Evolutionary conservation across 805 yeast genomes (phyloP).

Genomic region (Ascoidea rubescens): DNA sequence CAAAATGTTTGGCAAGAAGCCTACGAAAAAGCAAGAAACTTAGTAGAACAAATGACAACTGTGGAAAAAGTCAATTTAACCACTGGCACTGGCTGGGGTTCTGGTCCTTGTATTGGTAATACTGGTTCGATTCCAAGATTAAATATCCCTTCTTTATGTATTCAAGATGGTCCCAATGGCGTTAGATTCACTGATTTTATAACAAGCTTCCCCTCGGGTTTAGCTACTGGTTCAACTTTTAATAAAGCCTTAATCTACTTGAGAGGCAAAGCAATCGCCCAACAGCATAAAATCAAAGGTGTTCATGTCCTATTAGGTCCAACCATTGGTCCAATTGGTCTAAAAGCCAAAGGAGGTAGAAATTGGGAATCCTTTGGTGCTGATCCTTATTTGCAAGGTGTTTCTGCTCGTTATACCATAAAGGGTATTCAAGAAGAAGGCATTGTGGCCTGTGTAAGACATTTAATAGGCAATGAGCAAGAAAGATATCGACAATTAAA

Average conservation of each 20-base stretch:
- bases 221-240: slow-evolving; percentile 46
- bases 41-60: slow-evolving; percentile 42
- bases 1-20: slow-evolving; percentile 44
- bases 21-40: slow-evolving; percentile 36
- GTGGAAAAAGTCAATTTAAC: slow-evolving; percentile 49
- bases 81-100: slow-evolving; percentile 51
- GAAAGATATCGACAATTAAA: slow-evolving; percentile 42
- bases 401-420: slow-evolving; percentile 35
- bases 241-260: slow-evolving; percentile 35
- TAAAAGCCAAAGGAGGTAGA: slow-evolving; percentile 49
- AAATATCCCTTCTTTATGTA: slow-evolving; percentile 38
- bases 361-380: slow-evolving; percentile 53
- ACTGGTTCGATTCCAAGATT: slow-evolving; percentile 44
- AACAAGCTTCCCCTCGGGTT: slow-evolving; percentile 43
- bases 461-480: slow-evolving; percentile 48
- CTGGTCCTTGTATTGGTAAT: slow-evolving; percentile 49
- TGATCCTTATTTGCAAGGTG: slow-evolving; percentile 48
- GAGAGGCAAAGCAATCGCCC: slow-evolving; percentile 43
- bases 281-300: slow-evolving; percentile 39
- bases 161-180: slow-evolving; percentile 54
- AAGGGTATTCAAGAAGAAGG: slow-evolving; percentile 45
- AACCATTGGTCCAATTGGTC: slow-evolving; percentile 44
- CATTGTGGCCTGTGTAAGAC: slow-evolving; percentile 42
- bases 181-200: slow-evolving; percentile 42
- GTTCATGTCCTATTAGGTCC: slow-evolving; percentile 45